Base-by-base conservation (phyloP, 2,329 filamentous ascomycete genomes). In the Stemphylium lycopersici region DNA sequence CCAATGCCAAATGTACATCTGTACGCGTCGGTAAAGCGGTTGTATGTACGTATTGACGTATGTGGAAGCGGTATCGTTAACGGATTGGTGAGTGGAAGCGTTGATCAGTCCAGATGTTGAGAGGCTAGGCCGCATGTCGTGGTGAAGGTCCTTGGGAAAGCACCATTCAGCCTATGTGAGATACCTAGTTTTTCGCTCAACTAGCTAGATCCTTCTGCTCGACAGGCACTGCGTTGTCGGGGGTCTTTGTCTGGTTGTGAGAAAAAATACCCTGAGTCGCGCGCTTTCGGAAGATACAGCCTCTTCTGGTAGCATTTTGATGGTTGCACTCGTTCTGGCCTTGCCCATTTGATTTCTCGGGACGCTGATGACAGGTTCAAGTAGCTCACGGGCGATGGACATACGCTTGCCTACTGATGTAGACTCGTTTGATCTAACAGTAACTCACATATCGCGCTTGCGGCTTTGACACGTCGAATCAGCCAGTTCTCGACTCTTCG, bases 271-370 rank as follows among this genome's bases (percentile, higher is more conserved):
- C 84, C 96, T 96, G 73, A 96, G 83, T 76, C 88, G 90, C 62
- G 93, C 88, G 74, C 93, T 87, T 52, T 90, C 90, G 31, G 84
- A 81, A 51, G 85, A 86, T 38, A 93, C 79, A 77, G 96, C 91
- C 67, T 96, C 90, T 40, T 92, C 92, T 0, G 97, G 81, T 66
- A 96, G 92, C 41, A 96, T 83, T 7, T 87, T 90, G 22, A 93
- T 85, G 36, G 87, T 88, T 55, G 85, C 87, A 45, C 79, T 78
- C 73, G 96, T 91, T 15, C 40, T 41, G 20, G 91, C 91, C 16
- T 87, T 86, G 77, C 95, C 95, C 82, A 96, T 96, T 74, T 96
- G 93, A 57, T 86, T 83, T 7, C 85, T 87, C 36, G 93, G 81
- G 55, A 91, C 88, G 83, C 91, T 93, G 77, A 96, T 87, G 18